These are phyloP conservation scores for Debaryomycetaceae sp. DNA, from an alignment of 1,139 yeast species.

Conservation along the genomic window DNA sequence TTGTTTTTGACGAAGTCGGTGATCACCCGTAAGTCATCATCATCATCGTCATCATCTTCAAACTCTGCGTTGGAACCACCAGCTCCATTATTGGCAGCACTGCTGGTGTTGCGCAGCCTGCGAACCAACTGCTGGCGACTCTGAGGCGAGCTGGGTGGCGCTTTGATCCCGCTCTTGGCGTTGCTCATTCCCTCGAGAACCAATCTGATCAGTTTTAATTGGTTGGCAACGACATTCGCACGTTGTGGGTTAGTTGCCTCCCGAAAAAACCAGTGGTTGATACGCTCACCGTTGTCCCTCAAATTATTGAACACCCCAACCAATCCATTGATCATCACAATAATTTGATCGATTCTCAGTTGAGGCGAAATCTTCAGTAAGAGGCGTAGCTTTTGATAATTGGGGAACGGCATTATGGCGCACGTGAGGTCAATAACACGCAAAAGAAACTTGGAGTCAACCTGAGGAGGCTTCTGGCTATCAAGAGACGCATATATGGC, in stretches of 20 bases:
- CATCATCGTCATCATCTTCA: constrained; percentile 32
- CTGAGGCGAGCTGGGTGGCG: constrained; percentile 2
- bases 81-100: constrained; percentile 9
- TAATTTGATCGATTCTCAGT: constrained; percentile 32
- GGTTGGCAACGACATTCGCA: constrained; percentile 57
- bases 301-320: constrained; percentile 31
- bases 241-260: constrained; percentile 51
- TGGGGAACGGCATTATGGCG: constrained; percentile 59
- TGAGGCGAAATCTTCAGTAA: constrained; percentile 30
- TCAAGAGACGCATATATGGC: constrained; percentile 24
- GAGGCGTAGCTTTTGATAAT: constrained; percentile 39
- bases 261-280: constrained; percentile 45
- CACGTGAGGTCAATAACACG: constrained; percentile 50
- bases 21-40: constrained; percentile 42
- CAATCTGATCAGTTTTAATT: constrained; percentile 51
- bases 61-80: constrained; percentile 14
- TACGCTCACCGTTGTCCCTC: constrained; percentile 28
- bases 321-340: constrained; percentile 29
- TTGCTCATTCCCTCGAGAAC: constrained; percentile 51
- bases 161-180: constrained; percentile 2
- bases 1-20: constrained; percentile 44
- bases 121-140: constrained; percentile 16
- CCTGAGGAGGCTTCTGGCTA: constrained; percentile 16
- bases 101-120: constrained; percentile 11
- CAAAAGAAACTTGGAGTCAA: constrained; percentile 28